Percentiles rank a stretch among this genome's conserved stretches.
phyloP scores from a whole-genome alignment of 1,284 basidiomycete genomes.

The Apiotrichum gracile region DNA sequence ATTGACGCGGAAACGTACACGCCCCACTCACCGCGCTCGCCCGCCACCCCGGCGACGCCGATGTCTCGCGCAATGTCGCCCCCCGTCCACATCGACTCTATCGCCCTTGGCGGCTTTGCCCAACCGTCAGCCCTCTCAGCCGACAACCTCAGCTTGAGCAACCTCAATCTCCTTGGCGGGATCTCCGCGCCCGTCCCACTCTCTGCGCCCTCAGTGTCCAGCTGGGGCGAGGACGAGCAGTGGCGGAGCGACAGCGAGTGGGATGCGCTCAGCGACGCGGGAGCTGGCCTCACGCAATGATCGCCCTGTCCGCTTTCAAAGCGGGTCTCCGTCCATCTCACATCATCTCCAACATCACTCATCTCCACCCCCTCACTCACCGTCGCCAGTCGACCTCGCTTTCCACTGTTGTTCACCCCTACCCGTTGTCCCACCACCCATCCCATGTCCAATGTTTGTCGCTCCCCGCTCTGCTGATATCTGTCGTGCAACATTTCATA shows the following conservation, averaged over 20 bases:
- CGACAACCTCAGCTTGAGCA: not conserved
- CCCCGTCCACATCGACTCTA: not conserved
- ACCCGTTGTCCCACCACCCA: not conserved
- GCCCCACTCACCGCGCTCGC: constrained; percentile 6
- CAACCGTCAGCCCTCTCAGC: not conserved
- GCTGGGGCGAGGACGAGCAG: constrained; percentile 13
- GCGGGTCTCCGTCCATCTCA: no score
- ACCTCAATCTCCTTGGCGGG: not conserved
- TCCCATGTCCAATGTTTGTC: not conserved
- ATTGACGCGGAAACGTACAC: constrained; percentile 19
- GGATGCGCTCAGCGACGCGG: constrained; percentile 10
- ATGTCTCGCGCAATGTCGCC: constrained; percentile 4
- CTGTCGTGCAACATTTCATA: constrained; percentile 1
- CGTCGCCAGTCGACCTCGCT: not conserved
- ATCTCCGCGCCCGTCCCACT: not conserved
- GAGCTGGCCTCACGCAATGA: not conserved
- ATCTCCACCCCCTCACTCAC: not conserved
- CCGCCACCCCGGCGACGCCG: not conserved
- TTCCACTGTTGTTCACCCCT: not conserved
- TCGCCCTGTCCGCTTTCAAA: no score
- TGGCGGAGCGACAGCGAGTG: constrained; percentile 11
- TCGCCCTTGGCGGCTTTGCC: not conserved
- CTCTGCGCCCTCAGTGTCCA: not conserved
- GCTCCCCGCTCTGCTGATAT: not conserved
- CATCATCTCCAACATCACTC: no score